Percentiles rank a stretch among this genome's conserved stretches.
These are phyloP conservation scores for Skeletonema menzelii DNA, from an alignment of 108 stramenopile genomes.

Conservation along the genomic window DNA sequence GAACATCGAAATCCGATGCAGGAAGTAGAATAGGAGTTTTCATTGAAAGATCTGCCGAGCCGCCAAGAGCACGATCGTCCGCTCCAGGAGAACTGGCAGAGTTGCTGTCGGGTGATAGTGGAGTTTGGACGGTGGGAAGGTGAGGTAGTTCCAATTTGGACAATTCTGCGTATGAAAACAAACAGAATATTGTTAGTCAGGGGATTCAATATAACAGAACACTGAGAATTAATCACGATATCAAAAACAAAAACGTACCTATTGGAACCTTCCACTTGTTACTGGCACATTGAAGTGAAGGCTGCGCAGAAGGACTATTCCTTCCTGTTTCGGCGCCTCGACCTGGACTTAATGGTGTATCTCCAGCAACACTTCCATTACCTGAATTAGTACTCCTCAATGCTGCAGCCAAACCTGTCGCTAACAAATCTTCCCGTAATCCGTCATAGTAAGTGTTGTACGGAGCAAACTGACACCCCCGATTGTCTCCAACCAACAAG, in stretches of 20 bases:
- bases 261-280: conserved; percentile 91
- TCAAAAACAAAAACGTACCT: conserved; percentile 22
- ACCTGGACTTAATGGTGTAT: conserved; percentile 32
- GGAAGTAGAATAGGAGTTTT: conserved; percentile 73
- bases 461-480: conserved; percentile 86
- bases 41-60: conserved; percentile 53
- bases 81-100: conserved; percentile 53
- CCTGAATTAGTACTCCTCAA: conserved; percentile 22
- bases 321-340: conserved; percentile 28
- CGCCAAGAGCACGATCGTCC: conserved; percentile 66
- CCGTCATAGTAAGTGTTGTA: conserved; percentile 91
- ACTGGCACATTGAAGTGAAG: conserved; percentile 84
- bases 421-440: conserved; percentile 80
- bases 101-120: conserved; percentile 27
- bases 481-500: conserved; percentile 86
- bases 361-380: conserved; percentile 18
- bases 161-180: conserved; percentile 36
- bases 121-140: conserved; percentile 35
- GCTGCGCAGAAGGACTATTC: conserved; percentile 46
- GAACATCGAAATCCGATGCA: conserved; percentile 73
- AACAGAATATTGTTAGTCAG: background rate
- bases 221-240: background rate
- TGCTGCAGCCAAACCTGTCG: conserved; percentile 82
- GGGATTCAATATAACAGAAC: background rate
- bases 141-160: conserved; percentile 77